Conservation (phyloP, 129 eudicot genomes). For the Scalesia atractyloides region DNA sequence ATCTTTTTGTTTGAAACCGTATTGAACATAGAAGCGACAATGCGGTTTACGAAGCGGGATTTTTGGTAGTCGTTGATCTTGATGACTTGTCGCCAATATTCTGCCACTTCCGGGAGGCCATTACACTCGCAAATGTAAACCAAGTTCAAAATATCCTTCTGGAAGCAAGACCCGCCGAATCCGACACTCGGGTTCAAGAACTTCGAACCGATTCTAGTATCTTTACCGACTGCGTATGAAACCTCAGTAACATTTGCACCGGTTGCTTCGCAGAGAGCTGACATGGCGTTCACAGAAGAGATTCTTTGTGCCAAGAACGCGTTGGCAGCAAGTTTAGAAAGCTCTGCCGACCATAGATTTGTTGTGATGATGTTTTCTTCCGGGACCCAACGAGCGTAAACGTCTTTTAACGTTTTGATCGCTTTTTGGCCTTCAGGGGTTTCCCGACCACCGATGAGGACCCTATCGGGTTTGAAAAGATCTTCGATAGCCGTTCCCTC, state of each 20-base stretch:
- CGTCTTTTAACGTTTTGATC: constrained; percentile 50
- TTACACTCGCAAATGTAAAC: constrained; percentile 83
- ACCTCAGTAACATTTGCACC: constrained; percentile 76
- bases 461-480: constrained; percentile 71
- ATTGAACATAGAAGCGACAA: constrained; percentile 77
- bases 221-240: constrained; percentile 71
- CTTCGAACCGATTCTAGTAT: constrained; percentile 70
- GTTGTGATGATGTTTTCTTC: constrained; percentile 70
- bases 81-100: constrained; percentile 77
- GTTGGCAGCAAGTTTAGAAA: constrained; percentile 77
- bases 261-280: constrained; percentile 79
- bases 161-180: constrained; percentile 82
- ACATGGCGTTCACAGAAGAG: constrained; percentile 78
- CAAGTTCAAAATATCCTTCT: constrained; percentile 72
- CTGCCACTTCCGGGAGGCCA: constrained; percentile 68
- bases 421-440: constrained; percentile 71
- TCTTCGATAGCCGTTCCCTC: constrained; percentile 79
- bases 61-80: constrained; percentile 80
- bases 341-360: constrained; percentile 84
- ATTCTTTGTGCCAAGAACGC: constrained; percentile 80
- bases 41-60: constrained; percentile 61
- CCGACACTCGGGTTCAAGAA: constrained; percentile 78
- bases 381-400: constrained; percentile 78
- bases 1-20: constrained; percentile 70
- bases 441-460: constrained; percentile 74